Conservation (phyloP, 2,329 filamentous ascomycete genomes). For the Colletotrichum limetticola region DNA sequence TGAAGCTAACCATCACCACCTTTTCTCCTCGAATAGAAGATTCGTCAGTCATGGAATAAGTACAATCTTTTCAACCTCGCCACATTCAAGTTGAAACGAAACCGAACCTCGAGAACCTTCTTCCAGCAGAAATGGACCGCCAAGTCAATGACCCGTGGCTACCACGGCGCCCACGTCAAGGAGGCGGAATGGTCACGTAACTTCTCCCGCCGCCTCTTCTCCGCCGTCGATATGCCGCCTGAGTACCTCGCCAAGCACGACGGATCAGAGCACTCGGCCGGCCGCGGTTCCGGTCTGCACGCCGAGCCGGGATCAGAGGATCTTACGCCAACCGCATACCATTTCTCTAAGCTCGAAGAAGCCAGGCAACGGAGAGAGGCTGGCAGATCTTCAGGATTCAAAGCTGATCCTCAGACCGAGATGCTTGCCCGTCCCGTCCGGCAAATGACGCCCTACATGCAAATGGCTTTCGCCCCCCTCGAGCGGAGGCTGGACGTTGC, state of each 20-base stretch:
- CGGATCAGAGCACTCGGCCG: slow-evolving; percentile 84
- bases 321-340: slow-evolving; percentile 36
- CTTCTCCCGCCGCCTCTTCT: slow-evolving; percentile 84
- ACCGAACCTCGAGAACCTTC: slow-evolving; percentile 70
- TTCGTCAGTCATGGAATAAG: slow-evolving; percentile 97
- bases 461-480: slow-evolving; percentile 93
- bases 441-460: slow-evolving; percentile 85
- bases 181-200: slow-evolving; percentile 95
- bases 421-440: slow-evolving; percentile 46
- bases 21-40: slow-evolving; percentile 69
- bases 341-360: slow-evolving; percentile 37
- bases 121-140: slow-evolving; percentile 99
- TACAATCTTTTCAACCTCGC: slow-evolving; percentile 93
- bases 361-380: not conserved
- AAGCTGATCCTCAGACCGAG: not conserved
- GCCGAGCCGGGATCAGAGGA: slow-evolving; percentile 34
- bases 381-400: no score
- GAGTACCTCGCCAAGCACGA: slow-evolving; percentile 82
- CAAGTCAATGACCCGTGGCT: slow-evolving; percentile 84
- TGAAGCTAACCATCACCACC: slow-evolving; percentile 28
- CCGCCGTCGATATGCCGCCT: slow-evolving; percentile 87
- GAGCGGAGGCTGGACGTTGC: slow-evolving; percentile 95
- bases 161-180: slow-evolving; percentile 94
- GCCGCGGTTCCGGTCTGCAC: slow-evolving; percentile 80
- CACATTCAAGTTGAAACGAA: slow-evolving; percentile 58